Base-by-base conservation (phyloP, 2,329 filamentous ascomycete species). In the Elsinoe perseae region DNA sequence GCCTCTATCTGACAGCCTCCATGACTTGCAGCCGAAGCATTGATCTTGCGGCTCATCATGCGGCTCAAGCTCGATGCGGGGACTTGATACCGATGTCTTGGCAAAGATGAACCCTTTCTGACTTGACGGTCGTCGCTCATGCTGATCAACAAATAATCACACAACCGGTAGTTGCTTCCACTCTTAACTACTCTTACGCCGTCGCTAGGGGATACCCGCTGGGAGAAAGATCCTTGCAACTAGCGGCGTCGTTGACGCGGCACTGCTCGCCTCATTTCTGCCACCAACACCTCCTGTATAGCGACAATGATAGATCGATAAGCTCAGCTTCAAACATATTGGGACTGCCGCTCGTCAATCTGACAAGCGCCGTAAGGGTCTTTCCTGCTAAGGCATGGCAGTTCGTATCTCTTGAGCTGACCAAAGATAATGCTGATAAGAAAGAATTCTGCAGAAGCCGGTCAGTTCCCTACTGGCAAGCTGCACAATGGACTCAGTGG, bases 401-500 rank as follows among this genome's bases (percentile, higher is more conserved):
- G 50, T 53, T 38, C 20, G 50, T 32, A 40, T 40, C 10, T 27
- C 12, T 25, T 7, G 14, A 28, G 34, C 27, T 9, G 40, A 23
- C 36, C 8, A 27, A 23, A 32, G 1, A 14, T 34, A 14, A 56
- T 25, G 40, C 42, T 53, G 21, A 53, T 16, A 16, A n/a, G 27
- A 8, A 25, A 20, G 18, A 16, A 56, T 16, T 18, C 40, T 25
- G 18, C 27, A 7, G 42, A 56, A 20, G 40, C 40, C 9, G 40
- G 12, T 12, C 50, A 54, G 7, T 58, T 57, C 9, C 72, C 73
- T 59, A 73, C 71, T 8, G 72, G 72, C 16, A 67, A 70, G n/a
- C 60, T 75, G 42, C 71, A 72, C 18, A 75, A 74, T 59, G 74
- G 71, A 62, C 80, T 78, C 60, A 70, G 75, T 42, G 75, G 75